These are phyloP conservation scores for Calocybe cyanea DNA, from an alignment of 768 basidiomycete species.

Conservation along the genomic window DNA sequence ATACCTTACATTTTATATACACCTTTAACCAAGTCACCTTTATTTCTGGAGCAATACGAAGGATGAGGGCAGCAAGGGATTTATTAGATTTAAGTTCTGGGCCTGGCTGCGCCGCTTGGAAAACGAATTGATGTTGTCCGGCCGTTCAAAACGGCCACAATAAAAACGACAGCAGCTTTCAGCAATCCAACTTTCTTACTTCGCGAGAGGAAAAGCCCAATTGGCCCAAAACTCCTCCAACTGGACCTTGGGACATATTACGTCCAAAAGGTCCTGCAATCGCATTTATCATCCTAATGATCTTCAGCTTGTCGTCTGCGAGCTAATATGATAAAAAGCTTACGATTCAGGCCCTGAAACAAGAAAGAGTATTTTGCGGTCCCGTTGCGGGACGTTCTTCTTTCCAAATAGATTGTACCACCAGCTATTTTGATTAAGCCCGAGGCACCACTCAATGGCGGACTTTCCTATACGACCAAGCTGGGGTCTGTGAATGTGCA, in stretches of 20 bases:
- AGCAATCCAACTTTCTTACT: constrained; percentile 53
- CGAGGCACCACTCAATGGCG: constrained; percentile 41
- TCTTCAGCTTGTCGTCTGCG: constrained; percentile 3
- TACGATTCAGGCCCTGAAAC: constrained; percentile 86
- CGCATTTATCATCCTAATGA: constrained; percentile 64
- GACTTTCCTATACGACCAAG: constrained; percentile 54
- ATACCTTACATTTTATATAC: too few relatives aligned
- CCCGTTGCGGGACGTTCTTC: constrained; percentile 14
- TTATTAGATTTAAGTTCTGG: too few relatives aligned
- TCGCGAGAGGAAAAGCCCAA: constrained; percentile 59
- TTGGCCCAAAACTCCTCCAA: constrained; percentile 63
- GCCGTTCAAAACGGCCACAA: too few relatives aligned
- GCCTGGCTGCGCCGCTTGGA: too few relatives aligned
- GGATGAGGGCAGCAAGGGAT: too few relatives aligned
- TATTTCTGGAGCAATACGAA: too few relatives aligned
- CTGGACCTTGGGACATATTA: constrained; percentile 69
- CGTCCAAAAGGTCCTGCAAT: constrained; percentile 76
- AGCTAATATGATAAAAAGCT: constrained; percentile 21
- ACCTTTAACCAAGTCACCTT: too few relatives aligned
- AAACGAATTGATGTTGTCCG: too few relatives aligned
- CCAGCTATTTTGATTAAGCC: constrained; percentile 25
- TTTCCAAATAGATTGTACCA: constrained; percentile 30
- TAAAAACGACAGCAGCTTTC: not conserved
- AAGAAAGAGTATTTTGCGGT: constrained; percentile 55
- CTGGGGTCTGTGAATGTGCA: constrained; percentile 24